Conservation (phyloP, 1,284 basidiomycete species). For the Coniophora puteana region DNA sequence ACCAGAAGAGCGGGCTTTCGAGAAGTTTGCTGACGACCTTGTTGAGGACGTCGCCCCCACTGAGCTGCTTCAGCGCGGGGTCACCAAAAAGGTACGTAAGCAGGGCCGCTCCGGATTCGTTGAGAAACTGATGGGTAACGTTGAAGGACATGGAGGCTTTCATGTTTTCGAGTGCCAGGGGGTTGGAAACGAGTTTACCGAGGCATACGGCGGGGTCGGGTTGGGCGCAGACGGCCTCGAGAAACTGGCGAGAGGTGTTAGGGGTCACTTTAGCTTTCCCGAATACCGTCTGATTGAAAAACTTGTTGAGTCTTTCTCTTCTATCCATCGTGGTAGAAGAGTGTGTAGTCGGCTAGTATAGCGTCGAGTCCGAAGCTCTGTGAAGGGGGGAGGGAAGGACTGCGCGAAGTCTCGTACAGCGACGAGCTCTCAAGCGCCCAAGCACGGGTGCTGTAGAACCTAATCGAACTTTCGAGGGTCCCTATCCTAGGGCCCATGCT, state of each 20-base stretch:
- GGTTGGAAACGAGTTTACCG: constrained; percentile 34
- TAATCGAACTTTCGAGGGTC: too few species aligned
- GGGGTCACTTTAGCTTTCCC: neutral
- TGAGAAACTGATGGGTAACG: constrained; percentile 34
- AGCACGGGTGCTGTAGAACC: too few species aligned
- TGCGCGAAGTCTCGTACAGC: too few species aligned
- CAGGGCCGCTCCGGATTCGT: constrained; percentile 32
- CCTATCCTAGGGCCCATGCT: too few species aligned
- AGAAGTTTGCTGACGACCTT: constrained; percentile 36
- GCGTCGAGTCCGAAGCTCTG: too few species aligned
- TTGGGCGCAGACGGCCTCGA: constrained; percentile 41
- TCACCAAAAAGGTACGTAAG: constrained; percentile 41
- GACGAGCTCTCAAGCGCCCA: too few species aligned
- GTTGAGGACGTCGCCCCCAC: constrained; percentile 36
- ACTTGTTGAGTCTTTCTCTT: neutral
- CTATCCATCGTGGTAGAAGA: constrained; percentile 1
- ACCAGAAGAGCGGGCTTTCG: constrained; percentile 49
- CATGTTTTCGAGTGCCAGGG: constrained; percentile 34
- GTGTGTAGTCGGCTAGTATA: too few species aligned
- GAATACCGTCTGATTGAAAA: neutral
- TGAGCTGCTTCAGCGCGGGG: constrained; percentile 29
- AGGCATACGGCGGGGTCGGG: constrained; percentile 33
- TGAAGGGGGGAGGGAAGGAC: too few species aligned
- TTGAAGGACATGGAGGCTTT: constrained; percentile 39
- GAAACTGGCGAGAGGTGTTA: constrained; percentile 21